Evolutionary conservation across 495 filamentous ascomycete species (phyloP).

Genomic region (Jackrogersella multiformis): DNA sequence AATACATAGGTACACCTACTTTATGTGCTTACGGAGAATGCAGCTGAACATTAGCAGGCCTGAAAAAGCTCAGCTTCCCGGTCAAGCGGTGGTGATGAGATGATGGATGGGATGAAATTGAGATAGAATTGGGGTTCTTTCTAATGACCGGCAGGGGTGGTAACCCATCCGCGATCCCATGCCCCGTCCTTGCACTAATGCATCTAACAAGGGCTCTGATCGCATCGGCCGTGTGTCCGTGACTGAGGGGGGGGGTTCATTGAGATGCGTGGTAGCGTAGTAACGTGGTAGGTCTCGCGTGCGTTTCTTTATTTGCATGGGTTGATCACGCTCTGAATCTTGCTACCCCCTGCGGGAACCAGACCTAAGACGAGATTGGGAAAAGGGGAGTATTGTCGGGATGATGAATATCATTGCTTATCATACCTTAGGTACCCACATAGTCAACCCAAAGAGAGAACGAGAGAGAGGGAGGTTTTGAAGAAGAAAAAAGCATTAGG

Average conservation of each 20-base stretch:
- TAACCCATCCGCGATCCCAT: constrained; percentile 28
- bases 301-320: constrained; percentile 23
- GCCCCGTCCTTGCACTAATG: constrained; percentile 40
- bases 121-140: constrained; percentile 36
- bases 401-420: constrained; percentile 30
- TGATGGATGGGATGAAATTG: constrained; percentile 22
- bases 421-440: constrained; percentile 14
- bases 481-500: not conserved
- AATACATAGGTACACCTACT: no score
- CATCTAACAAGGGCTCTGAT: constrained; percentile 43
- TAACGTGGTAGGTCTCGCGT: constrained; percentile 29
- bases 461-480: not conserved
- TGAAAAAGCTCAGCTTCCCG: constrained; percentile 40
- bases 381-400: constrained; percentile 12
- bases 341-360: constrained; percentile 26
- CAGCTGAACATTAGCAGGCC: constrained; percentile 34
- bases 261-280: constrained; percentile 34
- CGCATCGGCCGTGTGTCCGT: constrained; percentile 41
- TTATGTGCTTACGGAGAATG: constrained; percentile 25
- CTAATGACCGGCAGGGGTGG: constrained; percentile 24
- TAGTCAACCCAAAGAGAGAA: not conserved
- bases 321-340: constrained; percentile 35
- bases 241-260: constrained; percentile 30
- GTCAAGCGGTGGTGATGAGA: constrained; percentile 21
- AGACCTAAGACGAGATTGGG: constrained; percentile 18